Percentiles rank a stretch among this genome's conserved stretches.
Evolutionary conservation across 2,329 filamentous ascomycete genomes (phyloP).

Genomic region (Lasiodiplodia sp.): DNA sequence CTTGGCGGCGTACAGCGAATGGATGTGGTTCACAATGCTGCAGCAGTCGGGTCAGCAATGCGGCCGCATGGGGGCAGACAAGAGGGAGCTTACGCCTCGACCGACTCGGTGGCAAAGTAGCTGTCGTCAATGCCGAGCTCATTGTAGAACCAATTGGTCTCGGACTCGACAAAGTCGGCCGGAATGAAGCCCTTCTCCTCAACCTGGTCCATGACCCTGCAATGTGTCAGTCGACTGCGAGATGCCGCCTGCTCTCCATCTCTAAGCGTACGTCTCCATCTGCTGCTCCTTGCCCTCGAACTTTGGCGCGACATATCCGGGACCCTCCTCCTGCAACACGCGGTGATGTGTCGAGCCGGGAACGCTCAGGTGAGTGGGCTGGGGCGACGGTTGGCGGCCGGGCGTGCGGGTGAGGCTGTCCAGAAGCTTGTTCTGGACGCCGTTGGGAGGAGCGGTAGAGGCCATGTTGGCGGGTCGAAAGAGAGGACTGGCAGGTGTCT

Average conservation of each 20-base stretch:
- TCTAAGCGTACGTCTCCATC: slow-evolving; percentile 71
- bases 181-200: slow-evolving; percentile 86
- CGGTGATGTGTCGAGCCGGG: slow-evolving; percentile 69
- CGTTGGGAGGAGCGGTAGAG: slow-evolving; percentile 30
- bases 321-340: slow-evolving; percentile 83
- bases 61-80: background rate
- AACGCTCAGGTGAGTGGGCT: slow-evolving; percentile 83
- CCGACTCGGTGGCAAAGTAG: slow-evolving; percentile 91
- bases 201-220: slow-evolving; percentile 79
- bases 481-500: slow-evolving; percentile 10
- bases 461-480: slow-evolving; percentile 20
- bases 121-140: slow-evolving; percentile 98
- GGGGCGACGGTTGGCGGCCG: slow-evolving; percentile 78
- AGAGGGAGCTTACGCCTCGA: slow-evolving; percentile 64
- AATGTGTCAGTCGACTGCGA: slow-evolving; percentile 36
- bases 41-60: slow-evolving; percentile 32
- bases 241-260: slow-evolving; percentile 14
- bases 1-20: slow-evolving; percentile 95
- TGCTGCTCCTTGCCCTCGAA: slow-evolving; percentile 93
- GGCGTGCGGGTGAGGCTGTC: slow-evolving; percentile 61
- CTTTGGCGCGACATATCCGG: slow-evolving; percentile 92
- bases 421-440: slow-evolving; percentile 62
- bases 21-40: slow-evolving; percentile 87
- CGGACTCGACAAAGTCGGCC: slow-evolving; percentile 78
- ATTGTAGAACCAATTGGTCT: slow-evolving; percentile 97